Evolutionary conservation across 371 early-diverging fungal genomes (phyloP).

Genomic region (Sporodiniella umbellata): DNA sequence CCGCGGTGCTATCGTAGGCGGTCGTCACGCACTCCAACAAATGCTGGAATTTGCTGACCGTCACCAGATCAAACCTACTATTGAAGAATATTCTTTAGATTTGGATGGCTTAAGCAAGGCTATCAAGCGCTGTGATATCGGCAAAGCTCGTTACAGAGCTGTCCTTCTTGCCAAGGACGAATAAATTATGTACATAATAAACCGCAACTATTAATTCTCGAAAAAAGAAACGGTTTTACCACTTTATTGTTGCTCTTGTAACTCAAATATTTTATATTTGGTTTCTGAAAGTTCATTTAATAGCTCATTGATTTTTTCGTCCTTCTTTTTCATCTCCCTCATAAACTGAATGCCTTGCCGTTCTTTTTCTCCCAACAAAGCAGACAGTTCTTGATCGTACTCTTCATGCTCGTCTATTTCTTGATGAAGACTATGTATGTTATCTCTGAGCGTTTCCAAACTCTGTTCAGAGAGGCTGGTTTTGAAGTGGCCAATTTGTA

Average conservation of each 20-base stretch:
- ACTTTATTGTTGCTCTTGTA: background rate
- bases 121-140: constrained; percentile 20
- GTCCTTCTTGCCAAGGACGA: constrained; percentile 31
- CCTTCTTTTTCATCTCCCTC: background rate
- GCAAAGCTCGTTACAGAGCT: constrained; percentile 34
- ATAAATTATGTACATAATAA: background rate
- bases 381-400: background rate
- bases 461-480: too few species aligned
- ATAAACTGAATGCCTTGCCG: background rate
- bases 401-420: background rate
- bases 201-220: background rate
- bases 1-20: constrained; percentile 43
- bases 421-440: background rate
- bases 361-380: background rate
- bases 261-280: constrained; percentile 13
- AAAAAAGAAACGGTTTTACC: background rate
- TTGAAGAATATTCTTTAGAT: constrained; percentile 41
- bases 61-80: constrained; percentile 46
- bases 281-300: constrained; percentile 13
- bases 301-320: constrained; percentile 6
- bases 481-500: too few species aligned
- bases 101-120: constrained; percentile 27
- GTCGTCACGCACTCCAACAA: constrained; percentile 33
- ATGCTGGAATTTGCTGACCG: constrained; percentile 53
- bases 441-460: too few species aligned